Conservation (phyloP, 2,329 filamentous ascomycete genomes). For the Diaporthe nobilis region DNA sequence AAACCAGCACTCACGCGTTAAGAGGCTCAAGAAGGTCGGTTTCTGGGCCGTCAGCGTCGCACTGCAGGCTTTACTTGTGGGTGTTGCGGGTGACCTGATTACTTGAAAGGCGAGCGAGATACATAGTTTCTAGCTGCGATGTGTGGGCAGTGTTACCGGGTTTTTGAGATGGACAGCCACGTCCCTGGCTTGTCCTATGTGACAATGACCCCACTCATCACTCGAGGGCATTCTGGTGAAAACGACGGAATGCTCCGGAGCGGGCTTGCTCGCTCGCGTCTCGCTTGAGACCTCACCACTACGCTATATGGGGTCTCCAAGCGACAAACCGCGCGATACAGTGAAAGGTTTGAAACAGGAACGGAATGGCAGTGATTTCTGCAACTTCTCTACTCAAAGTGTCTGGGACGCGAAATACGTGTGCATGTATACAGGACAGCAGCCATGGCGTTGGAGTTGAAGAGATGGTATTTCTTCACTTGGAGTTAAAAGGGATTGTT, state of each 20-base stretch:
- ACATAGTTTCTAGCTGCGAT: background rate
- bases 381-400: conserved; percentile 23
- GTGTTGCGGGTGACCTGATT: conserved; percentile 86
- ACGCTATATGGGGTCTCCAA: background rate
- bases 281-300: background rate
- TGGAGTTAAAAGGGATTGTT: conserved; percentile 6
- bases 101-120: conserved; percentile 39
- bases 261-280: no score
- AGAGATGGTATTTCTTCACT: conserved; percentile 1
- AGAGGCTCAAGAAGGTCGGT: conserved; percentile 91
- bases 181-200: background rate
- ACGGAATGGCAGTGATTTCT: background rate
- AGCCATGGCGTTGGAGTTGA: conserved; percentile 31
- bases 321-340: background rate
- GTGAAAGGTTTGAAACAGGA: background rate
- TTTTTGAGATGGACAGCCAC: background rate
- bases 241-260: background rate
- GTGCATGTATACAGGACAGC: conserved; percentile 26
- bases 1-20: conserved; percentile 86
- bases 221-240: no score
- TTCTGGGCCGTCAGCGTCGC: conserved; percentile 96
- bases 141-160: background rate
- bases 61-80: conserved; percentile 94
- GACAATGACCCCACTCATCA: background rate
- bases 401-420: background rate